These are phyloP conservation scores for Boletus vermiculosoides DNA, from an alignment of 768 basidiomycete genomes.

Conservation along the genomic window DNA sequence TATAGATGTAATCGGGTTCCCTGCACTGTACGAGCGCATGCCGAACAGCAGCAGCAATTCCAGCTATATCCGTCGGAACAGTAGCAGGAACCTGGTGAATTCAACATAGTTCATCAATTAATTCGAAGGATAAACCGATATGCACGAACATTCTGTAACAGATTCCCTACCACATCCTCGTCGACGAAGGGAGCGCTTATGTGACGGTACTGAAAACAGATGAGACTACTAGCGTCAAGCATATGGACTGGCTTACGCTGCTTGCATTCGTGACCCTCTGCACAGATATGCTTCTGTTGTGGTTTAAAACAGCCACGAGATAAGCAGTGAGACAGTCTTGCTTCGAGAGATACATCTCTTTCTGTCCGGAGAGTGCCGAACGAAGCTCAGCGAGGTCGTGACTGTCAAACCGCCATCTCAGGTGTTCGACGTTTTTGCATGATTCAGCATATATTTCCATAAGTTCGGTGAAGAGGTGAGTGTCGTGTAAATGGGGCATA, in stretches of 20 bases:
- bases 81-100: conserved; percentile 7
- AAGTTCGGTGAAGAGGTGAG: conserved; percentile 20
- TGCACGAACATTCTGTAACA: conserved; percentile 21
- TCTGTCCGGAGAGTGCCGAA: conserved; percentile 7
- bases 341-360: conserved; percentile 11
- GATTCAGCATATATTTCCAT: conserved; percentile 12
- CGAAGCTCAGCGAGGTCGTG: conserved; percentile 17
- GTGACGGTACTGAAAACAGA: conserved; percentile 19
- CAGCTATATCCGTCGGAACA: conserved; percentile 18
- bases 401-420: conserved; percentile 18
- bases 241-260: conserved; percentile 21
- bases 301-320: conserved; percentile 24
- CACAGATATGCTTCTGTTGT: conserved; percentile 11
- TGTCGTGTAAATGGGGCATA: conserved; percentile 27
- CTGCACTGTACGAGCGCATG: conserved; percentile 12
- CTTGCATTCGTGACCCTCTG: conserved; percentile 27
- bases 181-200: conserved; percentile 18
- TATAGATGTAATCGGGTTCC: conserved; percentile 14
- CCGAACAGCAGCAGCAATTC: conserved; percentile 20
- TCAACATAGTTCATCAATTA: background rate
- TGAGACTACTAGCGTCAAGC: background rate
- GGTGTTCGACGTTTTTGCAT: conserved; percentile 8
- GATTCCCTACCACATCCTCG: conserved; percentile 18
- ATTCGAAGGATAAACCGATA: background rate
- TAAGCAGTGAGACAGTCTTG: conserved; percentile 35